These are phyloP conservation scores for Fusarium sp. DNA, from an alignment of 2,329 filamentous ascomycete species.

Conservation along the genomic window DNA sequence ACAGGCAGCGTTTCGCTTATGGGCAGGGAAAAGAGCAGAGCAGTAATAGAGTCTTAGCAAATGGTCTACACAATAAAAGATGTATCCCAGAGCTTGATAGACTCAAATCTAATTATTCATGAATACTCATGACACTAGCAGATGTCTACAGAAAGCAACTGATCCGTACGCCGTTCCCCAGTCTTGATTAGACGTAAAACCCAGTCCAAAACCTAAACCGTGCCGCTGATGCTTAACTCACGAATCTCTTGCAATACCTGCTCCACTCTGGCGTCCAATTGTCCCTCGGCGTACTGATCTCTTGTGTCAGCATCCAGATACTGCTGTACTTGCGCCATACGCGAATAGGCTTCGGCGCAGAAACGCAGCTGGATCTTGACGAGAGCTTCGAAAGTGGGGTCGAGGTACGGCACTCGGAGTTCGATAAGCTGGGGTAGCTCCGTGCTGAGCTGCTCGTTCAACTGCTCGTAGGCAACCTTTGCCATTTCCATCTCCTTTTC, in stretches of 20 bases:
- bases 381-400: constrained; percentile 95
- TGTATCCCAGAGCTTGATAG: constrained; percentile 1
- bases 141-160: constrained; percentile 47
- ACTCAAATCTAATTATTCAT: constrained; percentile 46
- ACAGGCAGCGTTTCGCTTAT: neutral
- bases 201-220: constrained; percentile 60
- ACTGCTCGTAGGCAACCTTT: constrained; percentile 90
- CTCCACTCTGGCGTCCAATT: constrained; percentile 91
- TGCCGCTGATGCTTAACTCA: constrained; percentile 90
- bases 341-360: constrained; percentile 95
- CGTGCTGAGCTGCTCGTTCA: constrained; percentile 94
- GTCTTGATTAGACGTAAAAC: constrained; percentile 22
- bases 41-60: constrained; percentile 11
- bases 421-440: constrained; percentile 97
- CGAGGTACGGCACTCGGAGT: constrained; percentile 94
- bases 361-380: constrained; percentile 99
- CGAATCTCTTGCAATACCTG: constrained; percentile 97
- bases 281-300: constrained; percentile 94
- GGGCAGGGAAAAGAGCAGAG: neutral
- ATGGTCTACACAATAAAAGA: neutral
- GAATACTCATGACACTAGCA: constrained; percentile 39
- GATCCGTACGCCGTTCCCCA: constrained; percentile 48
- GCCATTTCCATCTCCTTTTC: constrained; percentile 98
- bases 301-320: constrained; percentile 95
- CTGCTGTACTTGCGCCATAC: constrained; percentile 99